Conservation (phyloP, 176 grass and related monocot genomes). For the Zea mays region Zm-B73-REFERENCE-NAM-5.0 NC_050104.1:145820001-145820500, state of each 20-base stretch:
- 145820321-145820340: conserved; percentile 93
- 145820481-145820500: conserved; percentile 94
- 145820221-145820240: conserved; percentile 14
- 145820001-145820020: conserved; percentile 20
- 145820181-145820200: conserved; percentile 11
- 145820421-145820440: background rate
- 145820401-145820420: background rate
- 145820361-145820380: conserved; percentile 44
- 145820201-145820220: background rate
- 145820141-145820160: background rate
- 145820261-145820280: conserved; percentile 25
- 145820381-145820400: conserved; percentile 23
- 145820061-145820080: conserved; percentile 49
- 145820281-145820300: conserved; percentile 99
- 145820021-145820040: conserved; percentile 36
- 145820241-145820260: background rate
- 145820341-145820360: conserved; percentile 74
- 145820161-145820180: background rate
- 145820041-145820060: conserved; percentile 33
- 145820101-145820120: background rate
- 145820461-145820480: conserved; percentile 90
- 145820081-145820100: conserved; percentile 37
- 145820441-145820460: conserved; percentile 99
- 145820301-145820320: conserved; percentile 95
- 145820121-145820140: background rate